Conservation (phyloP, 805 yeast genomes). For the Wickerhamiella azymoides region DNA sequence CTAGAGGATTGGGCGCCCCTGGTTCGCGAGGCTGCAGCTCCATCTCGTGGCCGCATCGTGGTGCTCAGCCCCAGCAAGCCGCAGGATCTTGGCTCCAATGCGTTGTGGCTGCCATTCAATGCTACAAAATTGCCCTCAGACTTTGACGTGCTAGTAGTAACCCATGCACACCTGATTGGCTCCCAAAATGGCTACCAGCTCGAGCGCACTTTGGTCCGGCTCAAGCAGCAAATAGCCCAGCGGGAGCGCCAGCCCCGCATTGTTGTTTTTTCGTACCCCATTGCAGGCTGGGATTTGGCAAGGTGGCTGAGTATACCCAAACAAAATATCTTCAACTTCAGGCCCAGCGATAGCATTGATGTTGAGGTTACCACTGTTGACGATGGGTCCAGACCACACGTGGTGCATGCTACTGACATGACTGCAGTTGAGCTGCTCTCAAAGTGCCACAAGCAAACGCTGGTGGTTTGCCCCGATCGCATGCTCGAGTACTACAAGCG, state of each 20-base stretch:
- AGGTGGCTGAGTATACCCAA: constrained; percentile 74
- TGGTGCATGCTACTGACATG: constrained; percentile 36
- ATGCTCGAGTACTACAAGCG: constrained; percentile 47
- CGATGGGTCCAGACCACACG: not conserved
- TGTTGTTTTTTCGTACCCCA: constrained; percentile 54
- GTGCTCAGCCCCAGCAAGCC: constrained; percentile 16
- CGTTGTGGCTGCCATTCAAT: constrained; percentile 38
- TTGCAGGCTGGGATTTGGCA: constrained; percentile 65
- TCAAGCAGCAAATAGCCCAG: constrained; percentile 56
- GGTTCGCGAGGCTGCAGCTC: not conserved
- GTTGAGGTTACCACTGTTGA: constrained; percentile 11
- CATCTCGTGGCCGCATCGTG: not conserved
- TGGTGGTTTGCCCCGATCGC: not conserved
- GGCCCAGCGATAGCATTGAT: constrained; percentile 38
- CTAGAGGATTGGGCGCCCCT: constrained; percentile 3
- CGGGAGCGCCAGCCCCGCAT: constrained; percentile 45
- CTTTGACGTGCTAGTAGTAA: constrained; percentile 36
- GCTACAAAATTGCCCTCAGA: constrained; percentile 46
- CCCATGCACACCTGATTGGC: constrained; percentile 53
- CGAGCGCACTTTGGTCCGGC: constrained; percentile 57
- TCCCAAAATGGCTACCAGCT: constrained; percentile 46
- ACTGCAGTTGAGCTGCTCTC: constrained; percentile 37
- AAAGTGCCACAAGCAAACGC: not conserved
- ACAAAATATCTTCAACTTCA: constrained; percentile 49
- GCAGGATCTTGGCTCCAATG: constrained; percentile 29